Base-by-base conservation (phyloP, 805 yeast species). In the Saccharomycopsis sp. region DNA sequence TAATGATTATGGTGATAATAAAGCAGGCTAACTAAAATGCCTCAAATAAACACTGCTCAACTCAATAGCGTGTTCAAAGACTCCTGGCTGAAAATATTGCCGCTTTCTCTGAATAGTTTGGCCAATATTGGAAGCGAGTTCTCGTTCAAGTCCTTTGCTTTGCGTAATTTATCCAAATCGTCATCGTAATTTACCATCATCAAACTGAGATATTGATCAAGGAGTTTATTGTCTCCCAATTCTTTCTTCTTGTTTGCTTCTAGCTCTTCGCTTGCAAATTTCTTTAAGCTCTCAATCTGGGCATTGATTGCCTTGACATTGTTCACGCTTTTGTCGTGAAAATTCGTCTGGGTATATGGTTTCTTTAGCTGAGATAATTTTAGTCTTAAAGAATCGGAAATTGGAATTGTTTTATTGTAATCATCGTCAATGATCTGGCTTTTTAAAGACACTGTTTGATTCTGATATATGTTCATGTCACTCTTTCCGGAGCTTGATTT, bases 11-110 rank as follows among this genome's bases (percentile, higher is more conserved):
- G n/a, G n/a, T n/a, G n/a, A n/a, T n/a, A n/a, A n/a, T n/a, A n/a
- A n/a, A n/a, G n/a, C n/a, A n/a, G n/a, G n/a, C n/a, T n/a, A n/a
- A n/a, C n/a, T n/a, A n/a, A n/a, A n/a, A n/a, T n/a, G n/a, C n/a
- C n/a, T n/a, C n/a, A n/a, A n/a, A n/a, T n/a, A n/a, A n/a, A n/a
- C n/a, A n/a, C n/a, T n/a, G n/a, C 9, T 49, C 52, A 20, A 49
- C 52, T 49, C n/a, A 20, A 20, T 22, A 49, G 5, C 8, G 24
- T 49, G 23, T 60, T 65, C 58, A 72, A 62, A 34, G 78, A 70
- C 52, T 78, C 82, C 51, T 74, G 75, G 64, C 78, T 82, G 66
- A 80, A 81, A 62, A 80, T 69, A 65, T 79, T 78, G 29, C 77
- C 75, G 29, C 82, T 79, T 23, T 77, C 74, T 66, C 78, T 82